These are phyloP conservation scores for Penicillium palitans DNA, from an alignment of 2,329 filamentous ascomycete species.

Conservation along the genomic window DNA sequence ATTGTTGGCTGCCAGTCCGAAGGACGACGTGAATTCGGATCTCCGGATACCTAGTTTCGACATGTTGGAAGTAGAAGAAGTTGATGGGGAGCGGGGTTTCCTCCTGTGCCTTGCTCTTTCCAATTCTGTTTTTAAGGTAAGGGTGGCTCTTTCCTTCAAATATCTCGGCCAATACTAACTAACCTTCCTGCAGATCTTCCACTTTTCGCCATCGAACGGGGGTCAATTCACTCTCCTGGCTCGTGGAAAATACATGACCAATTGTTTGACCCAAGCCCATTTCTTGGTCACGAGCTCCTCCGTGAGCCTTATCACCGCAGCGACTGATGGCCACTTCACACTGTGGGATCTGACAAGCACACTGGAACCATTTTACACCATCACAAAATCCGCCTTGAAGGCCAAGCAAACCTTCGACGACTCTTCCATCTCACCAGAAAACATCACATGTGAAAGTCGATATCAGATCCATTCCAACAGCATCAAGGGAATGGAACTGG, in stretches of 20 bases:
- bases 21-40: conserved; percentile 58
- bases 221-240: conserved; percentile 48
- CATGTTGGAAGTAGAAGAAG: conserved; percentile 41
- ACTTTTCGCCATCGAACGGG: conserved; percentile 33
- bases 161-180: conserved; percentile 5
- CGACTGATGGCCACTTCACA: conserved; percentile 77
- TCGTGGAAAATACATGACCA: conserved; percentile 64
- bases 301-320: conserved; percentile 57
- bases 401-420: conserved; percentile 28
- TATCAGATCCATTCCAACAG: conserved; percentile 73
- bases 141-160: conserved; percentile 2
- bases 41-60: conserved; percentile 82
- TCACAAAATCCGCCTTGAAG: conserved; percentile 21
- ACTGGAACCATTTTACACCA: conserved; percentile 31
- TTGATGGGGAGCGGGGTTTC: conserved; percentile 42
- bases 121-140: conserved; percentile 72
- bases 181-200: conserved; percentile 46
- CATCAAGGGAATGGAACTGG: conserved; percentile 60
- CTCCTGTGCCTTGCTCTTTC: conserved; percentile 74
- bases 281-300: conserved; percentile 49
- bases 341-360: conserved; percentile 54
- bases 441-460: conserved; percentile 38
- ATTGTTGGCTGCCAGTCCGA: conserved; percentile 53
- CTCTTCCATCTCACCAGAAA: conserved; percentile 16
- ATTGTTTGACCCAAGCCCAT: conserved; percentile 69